Conservation (phyloP, 2,329 filamentous ascomycete species). For the Aspergillus terreus region DNA sequence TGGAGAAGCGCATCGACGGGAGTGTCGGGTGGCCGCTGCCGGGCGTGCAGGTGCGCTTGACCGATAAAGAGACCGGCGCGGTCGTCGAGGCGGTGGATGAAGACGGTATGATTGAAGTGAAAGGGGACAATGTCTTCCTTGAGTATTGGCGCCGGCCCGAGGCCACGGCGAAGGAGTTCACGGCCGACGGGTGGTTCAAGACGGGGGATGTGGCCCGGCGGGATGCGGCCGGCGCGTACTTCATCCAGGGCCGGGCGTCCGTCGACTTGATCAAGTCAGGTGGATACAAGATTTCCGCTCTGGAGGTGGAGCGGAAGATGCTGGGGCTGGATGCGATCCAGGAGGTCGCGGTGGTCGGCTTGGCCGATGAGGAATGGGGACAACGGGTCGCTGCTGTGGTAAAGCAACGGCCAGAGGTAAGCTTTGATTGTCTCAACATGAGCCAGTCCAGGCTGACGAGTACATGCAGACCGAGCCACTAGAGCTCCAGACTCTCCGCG, state of each 20-base stretch:
- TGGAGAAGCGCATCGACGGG: slow-evolving; percentile 42
- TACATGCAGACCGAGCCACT: slow-evolving; percentile 20
- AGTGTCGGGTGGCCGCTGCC: slow-evolving; percentile 48
- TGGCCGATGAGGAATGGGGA: slow-evolving; percentile 53
- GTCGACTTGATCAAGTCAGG: slow-evolving; percentile 55
- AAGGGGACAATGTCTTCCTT: slow-evolving; percentile 39
- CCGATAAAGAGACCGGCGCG: slow-evolving; percentile 36
- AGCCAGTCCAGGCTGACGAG: not conserved
- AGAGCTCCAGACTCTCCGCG: slow-evolving; percentile 30
- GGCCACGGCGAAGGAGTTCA: slow-evolving; percentile 45
- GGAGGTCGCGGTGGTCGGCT: slow-evolving; percentile 53
- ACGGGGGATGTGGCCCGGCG: slow-evolving; percentile 45
- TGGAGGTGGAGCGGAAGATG: slow-evolving; percentile 54
- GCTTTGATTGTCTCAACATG: not conserved
- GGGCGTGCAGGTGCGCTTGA: slow-evolving; percentile 46
- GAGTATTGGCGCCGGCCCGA: slow-evolving; percentile 45
- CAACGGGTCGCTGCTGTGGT: slow-evolving; percentile 55
- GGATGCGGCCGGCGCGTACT: slow-evolving; percentile 43
- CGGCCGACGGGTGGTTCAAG: slow-evolving; percentile 47
- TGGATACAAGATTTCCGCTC: slow-evolving; percentile 54
- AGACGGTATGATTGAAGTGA: slow-evolving; percentile 43
- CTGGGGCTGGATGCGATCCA: slow-evolving; percentile 46
- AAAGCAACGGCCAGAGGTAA: slow-evolving; percentile 35
- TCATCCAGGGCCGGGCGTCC: slow-evolving; percentile 51
- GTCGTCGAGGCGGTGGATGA: slow-evolving; percentile 30